Percentiles rank a stretch among this genome's conserved stretches.
phyloP scores from a whole-genome alignment of 2,329 filamentous ascomycete species.

The Tolypocladium amazonense region DNA sequence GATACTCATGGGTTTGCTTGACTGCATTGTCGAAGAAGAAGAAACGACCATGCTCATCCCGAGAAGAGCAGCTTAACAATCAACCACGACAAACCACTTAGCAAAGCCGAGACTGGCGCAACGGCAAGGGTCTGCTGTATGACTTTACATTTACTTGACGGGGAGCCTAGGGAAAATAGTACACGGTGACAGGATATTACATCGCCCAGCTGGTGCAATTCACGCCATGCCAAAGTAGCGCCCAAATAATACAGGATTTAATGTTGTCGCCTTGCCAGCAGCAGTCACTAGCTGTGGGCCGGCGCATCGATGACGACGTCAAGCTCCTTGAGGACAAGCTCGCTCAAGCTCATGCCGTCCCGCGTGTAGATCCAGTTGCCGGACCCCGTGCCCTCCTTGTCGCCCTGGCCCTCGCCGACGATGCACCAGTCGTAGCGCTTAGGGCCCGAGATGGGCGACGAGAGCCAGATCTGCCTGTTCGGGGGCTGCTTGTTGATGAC shows the following conservation, averaged over 20 bases:
- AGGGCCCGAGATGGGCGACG: conserved; percentile 79
- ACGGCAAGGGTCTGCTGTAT: background rate
- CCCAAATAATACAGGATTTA: background rate
- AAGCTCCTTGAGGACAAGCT: conserved; percentile 67
- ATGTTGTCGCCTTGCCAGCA: background rate
- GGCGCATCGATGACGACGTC: conserved; percentile 46
- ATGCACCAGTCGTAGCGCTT: conserved; percentile 91
- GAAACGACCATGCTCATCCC: background rate
- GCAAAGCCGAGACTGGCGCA: background rate
- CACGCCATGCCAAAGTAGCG: background rate
- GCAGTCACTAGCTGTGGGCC: conserved; percentile 11
- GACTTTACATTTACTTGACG: background rate
- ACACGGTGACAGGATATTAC: background rate
- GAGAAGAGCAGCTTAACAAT: background rate
- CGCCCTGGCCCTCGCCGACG: conserved; percentile 53
- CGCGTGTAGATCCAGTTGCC: conserved; percentile 84
- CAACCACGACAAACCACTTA: background rate
- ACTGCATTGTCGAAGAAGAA: background rate
- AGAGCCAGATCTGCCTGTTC: conserved; percentile 96
- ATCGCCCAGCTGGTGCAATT: background rate
- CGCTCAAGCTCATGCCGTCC: conserved; percentile 66
- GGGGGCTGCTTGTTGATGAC: conserved; percentile 98
- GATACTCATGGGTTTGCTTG: background rate
- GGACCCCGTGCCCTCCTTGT: conserved; percentile 65
- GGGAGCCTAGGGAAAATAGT: background rate